Percentiles rank a stretch among this genome's conserved stretches.
phyloP scores from a whole-genome alignment of 2,329 filamentous ascomycete genomes.

The Teratosphaeria pseudoeucalypti region DNA sequence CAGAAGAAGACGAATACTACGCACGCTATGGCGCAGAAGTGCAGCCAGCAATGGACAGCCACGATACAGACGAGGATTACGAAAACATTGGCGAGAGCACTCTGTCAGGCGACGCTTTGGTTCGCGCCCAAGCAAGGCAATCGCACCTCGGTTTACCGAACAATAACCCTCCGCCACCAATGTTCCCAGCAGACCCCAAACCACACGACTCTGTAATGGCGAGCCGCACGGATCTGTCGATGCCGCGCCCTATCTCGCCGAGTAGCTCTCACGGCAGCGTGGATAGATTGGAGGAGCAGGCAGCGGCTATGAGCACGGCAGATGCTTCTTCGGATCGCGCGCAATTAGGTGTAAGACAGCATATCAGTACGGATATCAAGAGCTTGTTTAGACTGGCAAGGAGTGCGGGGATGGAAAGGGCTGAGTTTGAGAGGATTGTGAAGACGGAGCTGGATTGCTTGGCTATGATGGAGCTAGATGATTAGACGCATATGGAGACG shows the following conservation, averaged over 20 bases:
- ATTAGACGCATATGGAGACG: slow-evolving; percentile 14
- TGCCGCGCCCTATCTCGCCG: slow-evolving; percentile 42
- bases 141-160: neutral
- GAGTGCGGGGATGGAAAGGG: slow-evolving; percentile 60
- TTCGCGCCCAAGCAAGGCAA: slow-evolving; percentile 4
- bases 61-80: slow-evolving; percentile 65
- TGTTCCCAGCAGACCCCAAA: neutral
- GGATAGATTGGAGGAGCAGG: slow-evolving; percentile 44
- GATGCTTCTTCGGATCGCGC: slow-evolving; percentile 39
- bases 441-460: slow-evolving; percentile 62
- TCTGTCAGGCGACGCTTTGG: slow-evolving; percentile 42
- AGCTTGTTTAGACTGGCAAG: slow-evolving; percentile 63
- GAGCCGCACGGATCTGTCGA: slow-evolving; percentile 9
- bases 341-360: slow-evolving; percentile 67
- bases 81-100: slow-evolving; percentile 39
- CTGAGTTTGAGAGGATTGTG: slow-evolving; percentile 65
- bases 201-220: neutral
- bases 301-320: slow-evolving; percentile 19
- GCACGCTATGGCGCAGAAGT: slow-evolving; percentile 63
- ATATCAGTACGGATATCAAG: slow-evolving; percentile 67
- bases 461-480: slow-evolving; percentile 54
- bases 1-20: slow-evolving; percentile 44
- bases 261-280: slow-evolving; percentile 36
- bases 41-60: slow-evolving; percentile 69
- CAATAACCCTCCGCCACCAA: neutral